Evolutionary conservation across 1,284 basidiomycete genomes (phyloP).

Genomic region (Phaffia rhodozyma): DNA sequence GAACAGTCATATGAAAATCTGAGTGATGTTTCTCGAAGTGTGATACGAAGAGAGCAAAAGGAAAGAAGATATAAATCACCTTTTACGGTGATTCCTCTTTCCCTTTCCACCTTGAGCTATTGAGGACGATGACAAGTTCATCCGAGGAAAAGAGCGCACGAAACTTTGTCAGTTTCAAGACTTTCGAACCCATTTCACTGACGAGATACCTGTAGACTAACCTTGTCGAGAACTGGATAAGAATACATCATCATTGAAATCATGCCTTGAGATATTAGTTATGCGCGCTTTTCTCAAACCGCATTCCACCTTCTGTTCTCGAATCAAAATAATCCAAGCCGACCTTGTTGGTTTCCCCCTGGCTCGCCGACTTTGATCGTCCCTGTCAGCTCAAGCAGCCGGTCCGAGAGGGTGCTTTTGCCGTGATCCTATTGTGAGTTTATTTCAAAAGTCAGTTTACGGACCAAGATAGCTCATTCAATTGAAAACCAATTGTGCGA

Average conservation of each 20-base stretch:
- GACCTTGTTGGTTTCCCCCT: constrained; percentile 9
- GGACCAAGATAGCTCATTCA: not conserved
- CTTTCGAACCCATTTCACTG: too few species aligned
- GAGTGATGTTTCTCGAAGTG: not conserved
- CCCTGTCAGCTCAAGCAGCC: constrained; percentile 69
- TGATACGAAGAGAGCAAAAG: not conserved
- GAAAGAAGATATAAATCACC: constrained; percentile 17
- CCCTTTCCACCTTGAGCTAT: constrained; percentile 78
- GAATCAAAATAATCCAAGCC: not conserved
- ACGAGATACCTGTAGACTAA: not conserved
- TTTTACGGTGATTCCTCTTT: constrained; percentile 81
- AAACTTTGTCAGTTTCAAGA: too few species aligned
- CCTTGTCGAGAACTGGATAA: constrained; percentile 4
- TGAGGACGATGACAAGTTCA: not conserved
- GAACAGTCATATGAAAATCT: constrained; percentile 6
- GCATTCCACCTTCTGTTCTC: too few species aligned
- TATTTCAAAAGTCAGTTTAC: too few species aligned
- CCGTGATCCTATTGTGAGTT: constrained; percentile 48
- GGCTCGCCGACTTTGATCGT: constrained; percentile 53
- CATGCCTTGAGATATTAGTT: too few species aligned
- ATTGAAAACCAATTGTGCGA: not conserved
- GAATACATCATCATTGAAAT: not conserved
- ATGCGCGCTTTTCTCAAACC: too few species aligned
- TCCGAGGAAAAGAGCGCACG: not conserved
- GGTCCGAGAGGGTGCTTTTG: constrained; percentile 82